Base-by-base conservation (phyloP, 148 eudicot species). In the Rhododendron molle region DNA sequence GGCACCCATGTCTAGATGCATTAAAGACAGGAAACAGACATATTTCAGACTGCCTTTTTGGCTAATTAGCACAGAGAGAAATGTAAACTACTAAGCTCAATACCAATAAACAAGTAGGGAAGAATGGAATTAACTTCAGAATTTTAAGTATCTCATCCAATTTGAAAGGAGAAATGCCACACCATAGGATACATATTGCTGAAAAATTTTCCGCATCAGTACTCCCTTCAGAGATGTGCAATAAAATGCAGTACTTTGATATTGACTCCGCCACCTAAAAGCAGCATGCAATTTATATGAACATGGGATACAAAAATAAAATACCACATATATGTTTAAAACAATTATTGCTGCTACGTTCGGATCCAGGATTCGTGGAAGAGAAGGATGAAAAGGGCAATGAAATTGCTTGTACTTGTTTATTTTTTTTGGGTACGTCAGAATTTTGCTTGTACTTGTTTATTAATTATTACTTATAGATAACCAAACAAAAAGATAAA, bases 221-320 rank as follows among this genome's bases (percentile, higher is more conserved):
- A 67, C 91, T 93, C 84, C 93, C 94, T 85, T 90, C 95, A 49
- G 82, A 62, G 76, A 92, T 88, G 86, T 93, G 95, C 81, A 93
- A 78, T 88, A 93, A 85, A 88, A 92, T 87, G 87, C 95, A 93
- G 86, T 90, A 93, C 87, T 93, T 93, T 7, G 86, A 80, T 83
- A 90, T 60, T 44, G 90, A 72, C 79, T 87, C 95, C 20, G 89
- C 88, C 40, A 93, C 92, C 95, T 93, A 86, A 83, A 89, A 43
- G 84, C n/a, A 83, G 50, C 58, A 80, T 73, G 78, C 50, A 12
- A 67, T 56, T 67, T 72, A 81, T 83, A 81, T 84, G 88, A 72
- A 40, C 20, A 83, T 36, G n/a, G 72, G 15, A 23, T 60, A 20
- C 83, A 52, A 44, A n/a, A 26, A 60, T 15, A 54, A 43, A 82